A percentile compares a stretch with the other conserved stretches of the same genome.
phyloP scores from a whole-genome alignment of 2,329 filamentous ascomycete genomes.

The Davidsoniella neocaledoniae region DNA sequence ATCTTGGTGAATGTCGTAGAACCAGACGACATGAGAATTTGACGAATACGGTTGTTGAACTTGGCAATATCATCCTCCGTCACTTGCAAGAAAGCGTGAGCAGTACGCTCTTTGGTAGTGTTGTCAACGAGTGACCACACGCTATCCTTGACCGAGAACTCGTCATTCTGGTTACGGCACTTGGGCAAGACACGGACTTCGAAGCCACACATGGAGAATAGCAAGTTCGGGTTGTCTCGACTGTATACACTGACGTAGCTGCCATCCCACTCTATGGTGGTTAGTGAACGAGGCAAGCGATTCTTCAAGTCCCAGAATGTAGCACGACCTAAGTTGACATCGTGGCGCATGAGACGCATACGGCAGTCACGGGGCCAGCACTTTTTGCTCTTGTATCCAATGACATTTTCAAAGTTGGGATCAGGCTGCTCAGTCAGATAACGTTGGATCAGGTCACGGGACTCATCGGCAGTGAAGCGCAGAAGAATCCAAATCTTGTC shows the following conservation, averaged over 20 bases:
- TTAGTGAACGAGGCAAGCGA: constrained; percentile 79
- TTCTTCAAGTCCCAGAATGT: constrained; percentile 99
- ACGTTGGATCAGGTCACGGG: constrained; percentile 85
- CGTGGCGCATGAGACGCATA: constrained; percentile 96
- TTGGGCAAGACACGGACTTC: constrained; percentile 94
- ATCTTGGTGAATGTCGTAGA: constrained; percentile 99
- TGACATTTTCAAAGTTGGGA: constrained; percentile 98
- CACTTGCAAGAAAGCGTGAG: constrained; percentile 92
- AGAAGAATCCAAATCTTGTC: constrained; percentile 98
- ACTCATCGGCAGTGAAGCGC: constrained; percentile 84
- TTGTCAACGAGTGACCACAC: constrained; percentile 98
- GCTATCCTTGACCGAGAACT: constrained; percentile 94
- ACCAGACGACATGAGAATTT: constrained; percentile 99
- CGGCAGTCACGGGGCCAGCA: constrained; percentile 96
- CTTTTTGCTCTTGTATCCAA: constrained; percentile 98
- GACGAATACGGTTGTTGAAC: constrained; percentile 96
- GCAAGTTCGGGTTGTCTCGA: constrained; percentile 86
- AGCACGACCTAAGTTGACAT: constrained; percentile 91
- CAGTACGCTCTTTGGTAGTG: constrained; percentile 88
- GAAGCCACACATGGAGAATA: constrained; percentile 97
- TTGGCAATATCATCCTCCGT: constrained; percentile 97
- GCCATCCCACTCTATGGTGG: constrained; percentile 97
- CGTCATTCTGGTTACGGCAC: constrained; percentile 84
- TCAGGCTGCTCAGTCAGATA: constrained; percentile 97
- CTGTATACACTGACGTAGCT: constrained; percentile 98